phyloP scores from a whole-genome alignment of 805 yeast genomes.

The Schwanniomyces polymorphus region DNA sequence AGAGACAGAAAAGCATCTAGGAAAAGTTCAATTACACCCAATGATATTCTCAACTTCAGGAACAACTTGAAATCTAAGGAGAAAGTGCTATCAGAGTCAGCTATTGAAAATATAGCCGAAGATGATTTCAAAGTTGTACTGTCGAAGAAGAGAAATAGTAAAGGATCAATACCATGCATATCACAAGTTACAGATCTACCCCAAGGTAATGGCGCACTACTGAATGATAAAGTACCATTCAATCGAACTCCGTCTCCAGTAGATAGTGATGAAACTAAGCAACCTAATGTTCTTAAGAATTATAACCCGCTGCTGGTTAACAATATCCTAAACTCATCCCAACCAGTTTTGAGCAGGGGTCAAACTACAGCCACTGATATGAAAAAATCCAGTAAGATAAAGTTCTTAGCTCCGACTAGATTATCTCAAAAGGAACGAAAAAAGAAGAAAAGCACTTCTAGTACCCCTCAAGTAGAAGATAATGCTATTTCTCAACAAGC shows the following conservation, averaged over 20 bases:
- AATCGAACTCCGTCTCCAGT: background rate
- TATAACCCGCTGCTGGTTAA: background rate
- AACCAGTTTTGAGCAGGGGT: slow-evolving; percentile 7
- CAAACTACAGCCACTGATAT: background rate
- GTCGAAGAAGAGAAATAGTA: slow-evolving; percentile 14
- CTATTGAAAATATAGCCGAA: slow-evolving; percentile 17
- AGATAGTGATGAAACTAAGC: background rate
- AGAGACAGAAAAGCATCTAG: slow-evolving; percentile 20
- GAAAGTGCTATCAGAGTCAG: slow-evolving; percentile 14
- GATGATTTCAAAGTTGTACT: slow-evolving; percentile 27
- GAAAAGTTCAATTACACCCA: slow-evolving; percentile 21
- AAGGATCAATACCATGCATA: slow-evolving; percentile 6
- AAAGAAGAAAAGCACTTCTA: slow-evolving; percentile 24
- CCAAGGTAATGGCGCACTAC: background rate
- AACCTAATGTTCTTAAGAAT: background rate
- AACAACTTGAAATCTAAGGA: slow-evolving; percentile 18
- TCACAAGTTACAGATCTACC: background rate
- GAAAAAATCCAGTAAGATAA: slow-evolving; percentile 18
- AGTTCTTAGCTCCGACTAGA: slow-evolving; percentile 38
- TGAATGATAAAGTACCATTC: background rate
- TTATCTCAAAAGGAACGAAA: slow-evolving; percentile 64
- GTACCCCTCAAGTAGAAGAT: background rate
- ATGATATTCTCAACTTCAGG: slow-evolving; percentile 23
- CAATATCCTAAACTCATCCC: slow-evolving; percentile 24
- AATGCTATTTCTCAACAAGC: background rate